Evolutionary conservation across 352 stramenopile genomes (phyloP).

Genomic region (Nothophytophthora sp.): DNA sequence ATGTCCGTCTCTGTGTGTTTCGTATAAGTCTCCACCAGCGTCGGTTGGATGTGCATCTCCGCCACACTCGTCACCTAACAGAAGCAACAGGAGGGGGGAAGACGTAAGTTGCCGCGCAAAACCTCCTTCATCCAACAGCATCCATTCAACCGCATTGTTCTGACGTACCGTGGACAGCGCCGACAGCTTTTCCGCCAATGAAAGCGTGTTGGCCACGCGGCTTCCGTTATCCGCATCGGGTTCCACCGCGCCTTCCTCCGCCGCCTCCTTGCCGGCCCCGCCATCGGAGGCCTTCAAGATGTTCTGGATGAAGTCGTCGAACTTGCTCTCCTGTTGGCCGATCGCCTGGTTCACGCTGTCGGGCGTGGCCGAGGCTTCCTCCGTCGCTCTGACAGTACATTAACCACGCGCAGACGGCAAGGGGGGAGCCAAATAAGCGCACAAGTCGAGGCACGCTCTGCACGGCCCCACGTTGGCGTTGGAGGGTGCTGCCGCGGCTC

Average conservation of each 20-base stretch:
- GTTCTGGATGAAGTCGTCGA: slow-evolving; percentile 88
- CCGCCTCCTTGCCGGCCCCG: slow-evolving; percentile 18
- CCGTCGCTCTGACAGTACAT: slow-evolving; percentile 32
- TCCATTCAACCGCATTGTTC: no score
- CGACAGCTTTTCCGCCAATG: slow-evolving; percentile 76
- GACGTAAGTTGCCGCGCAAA: no score
- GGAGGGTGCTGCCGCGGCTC: no score
- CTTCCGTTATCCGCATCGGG: slow-evolving; percentile 32
- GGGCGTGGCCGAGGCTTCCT: slow-evolving; percentile 40
- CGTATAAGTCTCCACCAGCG: slow-evolving; percentile 82
- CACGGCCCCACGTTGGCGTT: not conserved
- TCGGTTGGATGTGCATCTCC: slow-evolving; percentile 82
- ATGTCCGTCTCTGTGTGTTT: slow-evolving; percentile 87
- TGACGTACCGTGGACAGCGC: slow-evolving; percentile 76
- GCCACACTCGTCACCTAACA: slow-evolving; percentile 69
- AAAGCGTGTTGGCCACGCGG: slow-evolving; percentile 41
- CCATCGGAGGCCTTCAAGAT: slow-evolving; percentile 78
- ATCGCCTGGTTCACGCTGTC: slow-evolving; percentile 59
- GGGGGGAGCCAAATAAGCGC: not conserved
- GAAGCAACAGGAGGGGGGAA: no score
- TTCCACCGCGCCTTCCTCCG: slow-evolving; percentile 3
- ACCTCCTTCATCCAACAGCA: no score
- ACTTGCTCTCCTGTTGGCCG: slow-evolving; percentile 71
- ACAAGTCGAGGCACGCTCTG: no score
- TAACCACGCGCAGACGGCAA: no score